These are phyloP conservation scores for Claviceps pusilla DNA, from an alignment of 2,329 filamentous ascomycete species.

Conservation along the genomic window DNA sequence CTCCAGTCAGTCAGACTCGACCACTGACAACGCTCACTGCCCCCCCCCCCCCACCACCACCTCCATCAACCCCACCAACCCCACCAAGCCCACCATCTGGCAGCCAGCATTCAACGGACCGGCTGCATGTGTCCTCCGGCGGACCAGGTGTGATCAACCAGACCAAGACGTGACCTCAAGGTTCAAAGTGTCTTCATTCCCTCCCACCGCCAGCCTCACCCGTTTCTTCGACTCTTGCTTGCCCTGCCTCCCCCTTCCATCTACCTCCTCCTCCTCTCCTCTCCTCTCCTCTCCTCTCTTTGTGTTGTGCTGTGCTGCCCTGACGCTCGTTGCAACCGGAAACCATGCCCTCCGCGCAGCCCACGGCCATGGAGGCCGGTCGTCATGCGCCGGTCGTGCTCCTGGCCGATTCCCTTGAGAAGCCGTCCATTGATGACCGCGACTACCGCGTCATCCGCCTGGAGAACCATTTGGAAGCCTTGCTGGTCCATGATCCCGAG, in stretches of 20 bases:
- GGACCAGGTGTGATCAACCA: too few relatives aligned
- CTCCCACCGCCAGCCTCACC: too few relatives aligned
- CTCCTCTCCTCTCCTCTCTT: neutral
- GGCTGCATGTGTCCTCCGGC: neutral
- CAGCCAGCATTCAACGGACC: neutral
- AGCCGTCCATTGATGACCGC: constrained; percentile 71
- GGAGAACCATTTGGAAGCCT: constrained; percentile 72
- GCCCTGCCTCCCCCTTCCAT: too few relatives aligned
- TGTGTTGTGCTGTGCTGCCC: neutral
- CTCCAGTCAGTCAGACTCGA: neutral
- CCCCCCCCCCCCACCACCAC: neutral
- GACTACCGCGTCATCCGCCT: constrained; percentile 77
- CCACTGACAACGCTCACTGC: neutral
- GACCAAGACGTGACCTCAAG: neutral
- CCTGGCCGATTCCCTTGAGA: constrained; percentile 61
- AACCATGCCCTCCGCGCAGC: constrained; percentile 18
- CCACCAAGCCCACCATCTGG: too few relatives aligned
- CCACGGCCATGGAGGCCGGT: constrained; percentile 20
- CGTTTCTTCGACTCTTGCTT: too few relatives aligned
- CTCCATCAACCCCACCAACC: neutral
- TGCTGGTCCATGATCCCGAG: constrained; percentile 84
- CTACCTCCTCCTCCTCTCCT: too few relatives aligned
- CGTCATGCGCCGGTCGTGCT: constrained; percentile 19
- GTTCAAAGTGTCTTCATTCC: neutral
- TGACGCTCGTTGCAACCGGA: neutral